phyloP scores from a whole-genome alignment of 2,329 filamentous ascomycete genomes.

The Dactylellina drechsleri region DNA sequence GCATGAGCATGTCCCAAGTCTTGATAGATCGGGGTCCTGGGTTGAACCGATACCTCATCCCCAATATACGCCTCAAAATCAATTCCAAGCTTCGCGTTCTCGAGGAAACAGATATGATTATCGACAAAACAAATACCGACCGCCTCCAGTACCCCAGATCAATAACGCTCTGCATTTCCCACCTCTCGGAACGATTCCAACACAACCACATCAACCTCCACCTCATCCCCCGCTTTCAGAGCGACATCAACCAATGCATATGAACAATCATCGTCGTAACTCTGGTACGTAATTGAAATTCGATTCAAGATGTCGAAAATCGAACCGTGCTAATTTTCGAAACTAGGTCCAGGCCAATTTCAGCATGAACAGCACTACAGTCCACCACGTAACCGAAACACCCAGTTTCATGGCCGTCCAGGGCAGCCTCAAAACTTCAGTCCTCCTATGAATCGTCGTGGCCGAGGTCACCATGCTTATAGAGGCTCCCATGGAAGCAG shows the following conservation, averaged over 20 bases:
- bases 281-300: constrained; percentile 25
- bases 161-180: constrained; percentile 53
- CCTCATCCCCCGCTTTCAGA: constrained; percentile 34
- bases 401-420: constrained; percentile 14
- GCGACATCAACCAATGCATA: constrained; percentile 15
- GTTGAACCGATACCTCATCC: constrained; percentile 10
- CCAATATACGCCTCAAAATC: constrained; percentile 10
- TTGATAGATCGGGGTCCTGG: constrained; percentile 40
- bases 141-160: constrained; percentile 41
- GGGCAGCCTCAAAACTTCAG: constrained; percentile 32
- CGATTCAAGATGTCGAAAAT: neutral
- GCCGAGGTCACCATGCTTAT: constrained; percentile 25
- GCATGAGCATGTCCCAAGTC: constrained; percentile 9
- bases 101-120: constrained; percentile 38
- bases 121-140: constrained; percentile 16
- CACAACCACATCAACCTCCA: constrained; percentile 11
- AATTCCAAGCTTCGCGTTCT: constrained; percentile 25
- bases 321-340: neutral
- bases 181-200: constrained; percentile 37
- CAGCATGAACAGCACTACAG: constrained; percentile 37
- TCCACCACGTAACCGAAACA: constrained; percentile 13
- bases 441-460: constrained; percentile 40
- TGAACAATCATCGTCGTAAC: constrained; percentile 28
- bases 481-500: constrained; percentile 32
- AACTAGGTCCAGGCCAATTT: constrained; percentile 19